Evolutionary conservation across 192 early-diverging fungal species (phyloP).

Genomic region (Lunasporangiospora selenospora): DNA sequence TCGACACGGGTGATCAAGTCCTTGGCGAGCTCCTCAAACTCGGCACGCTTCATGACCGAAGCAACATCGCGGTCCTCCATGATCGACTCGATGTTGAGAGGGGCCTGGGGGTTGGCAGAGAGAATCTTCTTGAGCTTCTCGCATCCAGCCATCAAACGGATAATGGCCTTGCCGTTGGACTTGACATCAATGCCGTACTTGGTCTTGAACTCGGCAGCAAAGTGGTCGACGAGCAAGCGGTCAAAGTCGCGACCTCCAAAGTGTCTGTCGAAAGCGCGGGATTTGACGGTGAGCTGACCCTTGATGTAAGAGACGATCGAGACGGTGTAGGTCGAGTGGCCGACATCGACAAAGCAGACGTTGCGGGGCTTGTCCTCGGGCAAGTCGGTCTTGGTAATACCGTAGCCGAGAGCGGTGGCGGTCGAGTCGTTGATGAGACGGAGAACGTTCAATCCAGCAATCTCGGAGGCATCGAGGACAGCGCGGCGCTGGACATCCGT

Average conservation of each 20-base stretch:
- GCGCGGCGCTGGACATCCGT: conserved; percentile 92
- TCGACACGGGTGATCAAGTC: conserved; percentile 77
- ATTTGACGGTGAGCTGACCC: conserved; percentile 93
- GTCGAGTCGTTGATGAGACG: conserved; percentile 94
- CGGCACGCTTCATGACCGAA: conserved; percentile 80
- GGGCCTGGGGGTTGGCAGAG: conserved; percentile 88
- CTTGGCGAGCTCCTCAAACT: conserved; percentile 84
- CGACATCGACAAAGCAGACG: conserved; percentile 94
- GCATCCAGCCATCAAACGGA: conserved; percentile 86
- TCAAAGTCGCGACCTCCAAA: conserved; percentile 98
- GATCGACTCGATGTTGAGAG: conserved; percentile 94
- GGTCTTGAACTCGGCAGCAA: conserved; percentile 85
- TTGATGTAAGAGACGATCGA: conserved; percentile 92
- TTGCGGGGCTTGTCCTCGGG: conserved; percentile 94
- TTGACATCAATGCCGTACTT: conserved; percentile 97
- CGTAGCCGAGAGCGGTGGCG: conserved; percentile 94
- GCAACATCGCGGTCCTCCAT: conserved; percentile 96
- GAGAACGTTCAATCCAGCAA: conserved; percentile 90
- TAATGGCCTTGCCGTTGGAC: conserved; percentile 86
- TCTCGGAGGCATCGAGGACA: conserved; percentile 84
- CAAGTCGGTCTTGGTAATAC: conserved; percentile 97
- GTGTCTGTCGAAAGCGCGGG: conserved; percentile 91
- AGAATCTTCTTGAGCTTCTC: conserved; percentile 99
- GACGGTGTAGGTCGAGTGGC: conserved; percentile 88
- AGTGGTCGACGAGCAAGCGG: conserved; percentile 86